A percentile compares a stretch with the other conserved stretches of the same genome.
Evolutionary conservation across 2,329 filamentous ascomycete species (phyloP).

Genomic region (Arthrinium phaeospermum): DNA sequence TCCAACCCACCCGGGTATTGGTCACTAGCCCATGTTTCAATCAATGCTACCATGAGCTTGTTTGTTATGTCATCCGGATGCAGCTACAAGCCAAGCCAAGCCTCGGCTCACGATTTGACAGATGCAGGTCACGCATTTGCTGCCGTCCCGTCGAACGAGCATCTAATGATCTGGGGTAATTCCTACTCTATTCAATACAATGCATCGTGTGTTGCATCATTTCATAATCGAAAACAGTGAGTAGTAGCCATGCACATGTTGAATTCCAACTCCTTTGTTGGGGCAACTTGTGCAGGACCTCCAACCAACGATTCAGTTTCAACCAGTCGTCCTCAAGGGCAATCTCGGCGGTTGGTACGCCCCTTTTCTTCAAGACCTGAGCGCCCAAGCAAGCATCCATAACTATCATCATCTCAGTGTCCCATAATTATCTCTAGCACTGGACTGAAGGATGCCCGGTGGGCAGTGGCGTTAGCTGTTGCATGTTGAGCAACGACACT

Average conservation of each 20-base stretch:
- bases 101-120: not conserved
- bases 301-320: not conserved
- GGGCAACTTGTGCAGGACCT: not conserved
- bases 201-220: slow-evolving; percentile 4
- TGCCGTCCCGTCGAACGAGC: not conserved
- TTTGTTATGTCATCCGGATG: not conserved
- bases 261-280: not conserved
- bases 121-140: not conserved
- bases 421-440: not conserved
- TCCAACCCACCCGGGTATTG: not conserved
- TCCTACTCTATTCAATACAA: not conserved
- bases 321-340: not conserved
- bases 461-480: not conserved
- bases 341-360: not conserved
- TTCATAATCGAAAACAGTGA: not conserved
- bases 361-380: not conserved
- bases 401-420: not conserved
- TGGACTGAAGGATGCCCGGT: not conserved
- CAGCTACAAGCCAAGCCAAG: not conserved
- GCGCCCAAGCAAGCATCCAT: not conserved
- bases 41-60: not conserved
- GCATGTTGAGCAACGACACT: too few relatives aligned
- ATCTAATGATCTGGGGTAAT: not conserved
- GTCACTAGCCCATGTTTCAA: not conserved
- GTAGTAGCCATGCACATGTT: not conserved